phyloP scores from a whole-genome alignment of 164 flowering plant species.

The Pachysandra terminalis region DNA sequence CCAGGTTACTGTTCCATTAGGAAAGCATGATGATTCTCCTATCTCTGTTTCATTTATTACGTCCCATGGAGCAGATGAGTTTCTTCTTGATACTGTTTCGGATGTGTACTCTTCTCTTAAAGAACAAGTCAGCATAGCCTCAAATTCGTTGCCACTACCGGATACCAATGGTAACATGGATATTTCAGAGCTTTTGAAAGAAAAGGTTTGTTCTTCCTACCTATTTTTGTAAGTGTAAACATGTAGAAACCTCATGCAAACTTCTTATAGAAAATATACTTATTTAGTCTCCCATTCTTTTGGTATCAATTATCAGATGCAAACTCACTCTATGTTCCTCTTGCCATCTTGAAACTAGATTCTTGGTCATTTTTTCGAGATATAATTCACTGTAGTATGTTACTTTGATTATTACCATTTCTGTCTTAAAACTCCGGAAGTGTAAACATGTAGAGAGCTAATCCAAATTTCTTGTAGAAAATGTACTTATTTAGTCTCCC shows the following conservation, averaged over 20 bases:
- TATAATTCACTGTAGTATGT: no score
- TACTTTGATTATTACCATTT: no score
- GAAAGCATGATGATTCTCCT: slow-evolving; percentile 67
- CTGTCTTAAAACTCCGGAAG: no score
- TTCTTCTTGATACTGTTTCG: slow-evolving; percentile 85
- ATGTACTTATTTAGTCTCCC: neutral
- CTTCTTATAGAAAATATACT: neutral
- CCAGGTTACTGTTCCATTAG: slow-evolving; percentile 84
- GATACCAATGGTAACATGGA: slow-evolving; percentile 73
- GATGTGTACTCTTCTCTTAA: slow-evolving; percentile 75
- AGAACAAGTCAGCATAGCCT: slow-evolving; percentile 58
- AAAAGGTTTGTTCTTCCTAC: slow-evolving; percentile 51
- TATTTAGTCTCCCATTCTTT: neutral
- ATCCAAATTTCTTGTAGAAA: neutral
- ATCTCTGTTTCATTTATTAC: slow-evolving; percentile 79
- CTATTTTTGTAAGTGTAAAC: neutral
- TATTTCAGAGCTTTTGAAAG: slow-evolving; percentile 84
- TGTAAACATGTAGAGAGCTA: neutral
- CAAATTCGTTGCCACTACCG: slow-evolving; percentile 45
- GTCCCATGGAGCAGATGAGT: slow-evolving; percentile 80
- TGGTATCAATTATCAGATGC: neutral
- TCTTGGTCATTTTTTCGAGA: no score
- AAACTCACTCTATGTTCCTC: neutral
- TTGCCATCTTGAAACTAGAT: neutral
- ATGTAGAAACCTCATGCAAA: neutral